Base-by-base conservation (phyloP, 1,139 yeast species). In the Yamadazyma oceani region DNA sequence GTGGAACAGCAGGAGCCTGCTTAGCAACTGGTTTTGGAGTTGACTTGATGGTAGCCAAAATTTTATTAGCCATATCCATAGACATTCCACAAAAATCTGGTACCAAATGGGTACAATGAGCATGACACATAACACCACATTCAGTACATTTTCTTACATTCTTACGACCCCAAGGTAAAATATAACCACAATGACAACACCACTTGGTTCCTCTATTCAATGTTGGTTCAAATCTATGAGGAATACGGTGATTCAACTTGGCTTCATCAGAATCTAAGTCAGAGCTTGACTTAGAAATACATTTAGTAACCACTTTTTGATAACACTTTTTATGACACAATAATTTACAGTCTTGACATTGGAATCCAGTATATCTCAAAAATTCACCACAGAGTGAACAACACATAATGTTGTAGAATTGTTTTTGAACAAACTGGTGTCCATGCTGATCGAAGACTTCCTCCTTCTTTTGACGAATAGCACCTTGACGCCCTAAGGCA, bases 51-150 rank as follows among this genome's bases (percentile, higher is more conserved):
- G 96, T 88, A 43, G 80, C 80, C 43, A 92, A 66, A 45, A 92
- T 87, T 58, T 85, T 85, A 53, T 88, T 89, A 3, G 97, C 97
- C 80, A 85, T 87, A 55, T 89, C 96, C 90, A 92, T 88, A 1
- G 96, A 80, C 96, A 92, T 90, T 42, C 98, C 98, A 69, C 98
- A 92, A 61, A 92, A 86, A 58, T 92, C 97, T 2, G 98, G 98
- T 17, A 92, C 97, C 56, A 90, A 71, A 57, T 89, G 97, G 7
- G 94, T 85, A 68, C 98, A 92, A 37, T 82, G 81, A 5, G 95
- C 78, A 58, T 92, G 98, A 55, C 96, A 90, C 82, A 90, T 87
- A 21, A 89, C 80, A 29, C 95, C 95, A 78, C 98, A 92, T 55
- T 92, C 98, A 7, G 84, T 70, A 73, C 98, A 92, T 59, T 89